Evolutionary conservation across 2,329 filamentous ascomycete species (phyloP), one percentile per base, ranked within the genome.

Genomic region (Triangularia verruculosa): DNA sequence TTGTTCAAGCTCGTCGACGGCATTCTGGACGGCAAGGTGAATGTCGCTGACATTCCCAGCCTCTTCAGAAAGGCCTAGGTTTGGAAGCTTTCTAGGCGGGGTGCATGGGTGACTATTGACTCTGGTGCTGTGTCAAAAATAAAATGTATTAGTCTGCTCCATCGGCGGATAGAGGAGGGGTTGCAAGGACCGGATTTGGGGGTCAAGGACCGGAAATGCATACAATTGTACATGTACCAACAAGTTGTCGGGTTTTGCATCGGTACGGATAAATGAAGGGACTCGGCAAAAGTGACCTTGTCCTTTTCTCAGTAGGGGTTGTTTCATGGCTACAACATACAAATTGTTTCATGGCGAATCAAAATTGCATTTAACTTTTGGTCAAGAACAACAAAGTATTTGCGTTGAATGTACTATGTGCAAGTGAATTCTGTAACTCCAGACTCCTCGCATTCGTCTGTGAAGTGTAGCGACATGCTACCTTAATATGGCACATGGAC

Each of bases 1-100:
- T 80, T 99, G 5, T 96, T 99, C 75, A 97, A 92, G 8, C 92
- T 92, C 0, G 93, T 98, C 1, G 55, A 69, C 77, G 72, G 87
- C 68, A 93, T 97, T 70, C 78, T 97, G 54, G 84, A 92, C 70
- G 91, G 91, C 66, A 87, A 86, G 68, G 86, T 88, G 70, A 87
- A 87, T 69, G 89, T 93, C 17, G 87, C 93, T 67, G 90, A 96
- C 70, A 93, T 97, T 71, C 92, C 93, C 24, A 80, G 82, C 62
- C 81, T 95, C 62, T 71, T 72, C 58, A 68, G 69, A 60, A 64
- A 66, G 66, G 9, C 25, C 55, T 61, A 57, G 20, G 47, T 9
- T 22, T 51, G 20, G 52, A 52, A 20, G 8, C 11, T n/a, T 15
- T 20, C n/a, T 9, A 17, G 11, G 39, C n/a, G 39, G 39, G 39